Evolutionary conservation across 164 flowering plant species (phyloP).

Genomic region (Stephania cephalantha): DNA sequence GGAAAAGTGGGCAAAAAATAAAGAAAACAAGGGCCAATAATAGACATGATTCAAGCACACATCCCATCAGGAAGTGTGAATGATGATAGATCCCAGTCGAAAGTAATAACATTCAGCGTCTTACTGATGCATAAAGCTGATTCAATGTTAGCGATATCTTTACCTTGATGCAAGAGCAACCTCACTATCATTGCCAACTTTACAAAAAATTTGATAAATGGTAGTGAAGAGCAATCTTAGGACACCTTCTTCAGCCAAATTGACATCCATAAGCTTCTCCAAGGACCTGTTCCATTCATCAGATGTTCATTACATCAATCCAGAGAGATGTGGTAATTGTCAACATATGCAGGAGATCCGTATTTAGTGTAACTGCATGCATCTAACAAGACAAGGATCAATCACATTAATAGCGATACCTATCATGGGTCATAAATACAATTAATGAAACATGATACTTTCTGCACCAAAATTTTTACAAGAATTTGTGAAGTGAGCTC

Average conservation of each 20-base stretch:
- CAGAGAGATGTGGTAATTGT: not conserved
- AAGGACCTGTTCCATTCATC: constrained; percentile 54
- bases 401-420: not conserved
- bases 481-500: not conserved
- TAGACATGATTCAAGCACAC: no score
- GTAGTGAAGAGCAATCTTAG: constrained; percentile 72
- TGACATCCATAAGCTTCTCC: constrained; percentile 66
- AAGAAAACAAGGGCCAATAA: no score
- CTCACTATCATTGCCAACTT: constrained; percentile 62
- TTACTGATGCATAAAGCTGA: not conserved
- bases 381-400: not conserved
- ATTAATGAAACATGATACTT: not conserved
- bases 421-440: not conserved
- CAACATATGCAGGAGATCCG: not conserved
- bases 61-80: not conserved
- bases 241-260: constrained; percentile 87
- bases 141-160: not conserved
- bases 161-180: constrained; percentile 81
- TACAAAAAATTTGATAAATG: constrained; percentile 45
- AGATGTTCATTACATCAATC: not conserved
- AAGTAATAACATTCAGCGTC: not conserved
- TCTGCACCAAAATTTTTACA: not conserved
- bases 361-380: not conserved
- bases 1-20: no score
- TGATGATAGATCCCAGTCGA: not conserved